Evolutionary conservation across 495 filamentous ascomycete species (phyloP), one percentile per base, ranked within the genome.

Genomic region (Glonium stellatum): DNA sequence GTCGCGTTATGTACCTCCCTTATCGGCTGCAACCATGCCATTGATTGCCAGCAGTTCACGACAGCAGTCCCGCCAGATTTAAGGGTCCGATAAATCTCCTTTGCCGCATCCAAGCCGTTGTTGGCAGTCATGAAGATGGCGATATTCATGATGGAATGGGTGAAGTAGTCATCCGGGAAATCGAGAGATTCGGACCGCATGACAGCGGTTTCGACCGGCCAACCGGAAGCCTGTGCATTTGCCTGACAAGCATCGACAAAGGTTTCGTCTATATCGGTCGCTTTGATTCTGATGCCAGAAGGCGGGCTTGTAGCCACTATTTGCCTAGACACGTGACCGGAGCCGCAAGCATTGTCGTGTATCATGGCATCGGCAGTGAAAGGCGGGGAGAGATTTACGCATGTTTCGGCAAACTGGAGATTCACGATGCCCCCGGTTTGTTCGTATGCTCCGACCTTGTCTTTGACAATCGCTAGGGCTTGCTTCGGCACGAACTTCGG

Each of bases 91-190:
- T 67, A 65, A 25, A 73, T 59, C 11, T 71, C 62, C 47, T 58
- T 59, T 65, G n/a, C 69, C 22, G 61, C 60, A 22, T 59, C 59
- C 11, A 72, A 35, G 4, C 70, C 70, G 0, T 56, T 60, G n/a
- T 63, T 67, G 34, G 42, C 57, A 0, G 60, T 61, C 36, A 70
- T 61, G 39, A 66, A 64, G 44, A 64, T 66, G 53, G 54, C 58
- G 54, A 72, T 66, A 44, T 55, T 62, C 58, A 72, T 66, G 60
- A 74, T 73, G 47, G 65, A 70, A 68, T 74, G 71, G n/a, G 71
- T 73, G 66, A 76, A 74, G 54, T 59, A 55, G 8, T 67, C 52
- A 48, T 69, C 64, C 23, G 52, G 31, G 51, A 69, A 69, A 1
- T 48, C 47, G 5, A 61, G 25, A 0, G 44, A 19, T 27, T 65